These are phyloP conservation scores for Tetrapisispora taiwanensis DNA, from an alignment of 805 yeast species.

Conservation along the genomic window DNA sequence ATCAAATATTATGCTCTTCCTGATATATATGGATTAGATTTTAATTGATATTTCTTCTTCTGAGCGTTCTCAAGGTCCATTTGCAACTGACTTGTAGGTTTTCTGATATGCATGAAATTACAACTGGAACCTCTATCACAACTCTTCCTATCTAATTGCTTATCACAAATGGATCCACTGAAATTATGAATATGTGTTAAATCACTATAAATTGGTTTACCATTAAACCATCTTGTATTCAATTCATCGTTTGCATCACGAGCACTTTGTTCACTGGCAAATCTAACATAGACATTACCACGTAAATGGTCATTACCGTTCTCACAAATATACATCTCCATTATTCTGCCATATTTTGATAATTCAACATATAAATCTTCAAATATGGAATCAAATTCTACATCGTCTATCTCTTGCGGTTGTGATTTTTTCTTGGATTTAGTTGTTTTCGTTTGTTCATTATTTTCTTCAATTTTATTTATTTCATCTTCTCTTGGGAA, in stretches of 20 bases:
- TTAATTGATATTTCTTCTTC: constrained; percentile 15
- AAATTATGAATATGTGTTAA: constrained; percentile 64
- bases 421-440: constrained; percentile 7
- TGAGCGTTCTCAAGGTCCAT: constrained; percentile 36
- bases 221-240: constrained; percentile 74
- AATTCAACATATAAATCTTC: constrained; percentile 63
- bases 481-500: constrained; percentile 28
- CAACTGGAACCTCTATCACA: constrained; percentile 81
- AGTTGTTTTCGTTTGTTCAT: background rate
- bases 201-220: constrained; percentile 70
- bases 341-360: constrained; percentile 41
- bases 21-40: background rate
- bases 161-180: constrained; percentile 65
- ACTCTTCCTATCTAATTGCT: constrained; percentile 42
- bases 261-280: constrained; percentile 47
- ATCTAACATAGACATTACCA: constrained; percentile 77
- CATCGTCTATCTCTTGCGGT: constrained; percentile 3
- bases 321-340: constrained; percentile 65
- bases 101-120: constrained; percentile 73
- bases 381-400: constrained; percentile 50
- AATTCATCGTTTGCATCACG: constrained; percentile 47
- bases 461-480: background rate
- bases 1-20: background rate
- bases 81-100: constrained; percentile 39
- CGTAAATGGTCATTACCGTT: constrained; percentile 72